Evolutionary conservation across 2,329 filamentous ascomycete genomes (phyloP), one percentile per base, ranked within the genome.

Genomic region (Corniculantispora saksenae): DNA sequence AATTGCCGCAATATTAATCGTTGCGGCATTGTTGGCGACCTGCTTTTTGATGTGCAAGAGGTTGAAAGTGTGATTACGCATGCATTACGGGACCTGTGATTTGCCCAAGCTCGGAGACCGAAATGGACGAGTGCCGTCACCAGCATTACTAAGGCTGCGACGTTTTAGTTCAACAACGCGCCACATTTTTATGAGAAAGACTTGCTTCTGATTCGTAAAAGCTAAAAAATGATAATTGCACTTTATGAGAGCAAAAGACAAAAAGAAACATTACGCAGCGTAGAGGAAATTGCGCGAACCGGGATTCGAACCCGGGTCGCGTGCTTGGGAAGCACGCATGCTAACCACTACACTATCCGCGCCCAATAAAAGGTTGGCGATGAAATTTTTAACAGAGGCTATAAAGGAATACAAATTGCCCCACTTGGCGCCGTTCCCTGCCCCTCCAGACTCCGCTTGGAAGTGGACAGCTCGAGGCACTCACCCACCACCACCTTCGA

Each of bases 271-370:
- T 23, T 50, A 35, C 54, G 54, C 61, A 64, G 61, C 54, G 61
- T 64, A 64, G 61, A 58, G 61, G 61, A 50, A 64, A 58, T 38
- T 65, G 63, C 63, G 63, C 63, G 63, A 65, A 65, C 63, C 63
- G 63, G 63, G 63, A 61, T 65, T 65, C 63, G 63, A 65, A 65
- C 63, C 63, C 63, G 63, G 63, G 63, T 40, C 63, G 63, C 63
- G 57, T 65, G 63, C 63, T 65, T 65, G 63, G 63, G 63, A 65
- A 65, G 63, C 63, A 65, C 57, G 63, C 63, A 65, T 65, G 63
- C 63, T 65, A 65, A 65, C 63, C 63, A 61, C 63, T 65, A 65
- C 63, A 65, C 63, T 65, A 65, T 65, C 63, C 63, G 63, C 63
- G 63, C 63, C 32, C 32, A 56, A 65, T 45, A 60, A 53, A 38